Evolutionary conservation across 257 asterid species (phyloP), one percentile per base, ranked within the genome.

Genomic region (Henckelia pumila): DNA sequence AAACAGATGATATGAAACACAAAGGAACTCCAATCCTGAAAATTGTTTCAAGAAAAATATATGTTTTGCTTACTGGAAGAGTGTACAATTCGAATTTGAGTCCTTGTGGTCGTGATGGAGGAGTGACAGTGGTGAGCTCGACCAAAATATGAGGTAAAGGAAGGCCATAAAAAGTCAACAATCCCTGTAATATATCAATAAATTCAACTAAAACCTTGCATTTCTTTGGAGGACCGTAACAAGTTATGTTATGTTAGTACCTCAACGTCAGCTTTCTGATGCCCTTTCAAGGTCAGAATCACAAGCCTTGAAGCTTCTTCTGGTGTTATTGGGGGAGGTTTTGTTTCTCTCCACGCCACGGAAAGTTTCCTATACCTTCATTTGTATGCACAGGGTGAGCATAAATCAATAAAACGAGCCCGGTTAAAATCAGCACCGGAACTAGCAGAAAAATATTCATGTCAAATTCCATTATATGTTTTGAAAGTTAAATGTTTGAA

Each of bases 181-280:
- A 53, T 65, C 95, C 96, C 96, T 85, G 49, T 8, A 68, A 53
- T 16, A 14, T 14, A 47, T 40, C 53, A 14, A 14, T 14, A 47
- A 47, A 8, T 47, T 47, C 7, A 0, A 5, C 53, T 16, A 47
- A 40, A 14, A 47, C 53, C 20, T 47, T 1, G 53, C 53, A 5
- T 47, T 47, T 14, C 7, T 47, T 47, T 40, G 0, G 50, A 47
- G 53, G 21, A 14, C 53, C 7, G 5, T 40, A 40, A 20, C 7
- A 16, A 47, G 20, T 5, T 16, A 3, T 16, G 53, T 53, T 1
- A 17, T 22, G 14, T 61, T 11, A 59, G 19, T 61, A 93, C 99
- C 91, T 93, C 89, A 58, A 93, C 99, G 81, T 90, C 97, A 44
- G 92, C 95, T 80, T 90, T 93, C 77, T 84, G 92, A 76, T 93